Evolutionary conservation across 495 filamentous ascomycete species (phyloP), one percentile per base, ranked within the genome.

Genomic region (Annulohypoxylon moriforme): DNA sequence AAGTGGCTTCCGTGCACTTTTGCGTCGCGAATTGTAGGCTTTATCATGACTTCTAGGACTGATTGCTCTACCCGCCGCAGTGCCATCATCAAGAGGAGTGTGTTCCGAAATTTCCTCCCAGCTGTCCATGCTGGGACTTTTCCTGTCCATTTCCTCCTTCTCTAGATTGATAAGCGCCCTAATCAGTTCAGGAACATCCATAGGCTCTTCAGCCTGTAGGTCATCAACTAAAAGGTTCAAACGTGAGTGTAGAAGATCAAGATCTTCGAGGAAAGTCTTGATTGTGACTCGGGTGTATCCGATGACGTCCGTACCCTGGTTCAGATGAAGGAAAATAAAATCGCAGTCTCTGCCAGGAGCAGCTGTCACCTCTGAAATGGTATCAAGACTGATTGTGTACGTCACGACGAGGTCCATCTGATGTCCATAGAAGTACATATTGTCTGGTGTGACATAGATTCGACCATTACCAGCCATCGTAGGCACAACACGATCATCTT

Each of bases 391-490:
- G 34, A 93, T 86, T 18, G 86, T 87, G 34, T 93, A 92, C 1
- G 93, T 94, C 50, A 98, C 83, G 0, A 97, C 93, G 27, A 99
- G 84, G n/a, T 96, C 96, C 73, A 96, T 86, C 71, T 97, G 91
- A 76, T 98, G 89, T 59, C 94, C 96, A 81, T 97, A 99, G 77
- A 99, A 99, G 75, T 96, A 98, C 67, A 98, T 88, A 34, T 94
- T 90, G 56, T 88, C 88, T 3, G 89, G 85, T 1, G 96, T 98
- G 49, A 97, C 90, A 77, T 94, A 99, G 20, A 94, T 91, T 60
- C 96, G 85, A 0, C 96, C 96, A 46, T 94, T 83, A 8, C 82
- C 81, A 42, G 82, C 75, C 76, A 85, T 79, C 29, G 71, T 75
- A 13, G 79, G 78, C 10, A 62, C 72, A 7, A 74, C 76, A 36